phyloP scores from a whole-genome alignment of 768 basidiomycete genomes.

The Boletus pseudo-olivaceus region DNA sequence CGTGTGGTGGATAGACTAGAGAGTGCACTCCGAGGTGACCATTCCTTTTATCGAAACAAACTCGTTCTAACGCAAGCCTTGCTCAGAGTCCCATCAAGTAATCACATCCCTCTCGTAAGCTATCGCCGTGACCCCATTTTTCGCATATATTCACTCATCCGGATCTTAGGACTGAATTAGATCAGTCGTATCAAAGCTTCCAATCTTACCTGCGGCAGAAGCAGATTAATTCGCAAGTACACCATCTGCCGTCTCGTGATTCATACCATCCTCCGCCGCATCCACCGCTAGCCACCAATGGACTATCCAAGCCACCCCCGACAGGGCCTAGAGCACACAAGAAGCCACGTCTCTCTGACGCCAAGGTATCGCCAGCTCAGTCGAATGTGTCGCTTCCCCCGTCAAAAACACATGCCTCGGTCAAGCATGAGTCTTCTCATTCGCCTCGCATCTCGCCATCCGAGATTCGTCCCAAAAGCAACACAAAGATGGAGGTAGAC shows the following conservation, averaged over 20 bases:
- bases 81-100: conserved; percentile 71
- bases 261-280: conserved; percentile 38
- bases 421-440: conserved; percentile 28
- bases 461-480: conserved; percentile 27
- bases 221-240: conserved; percentile 23
- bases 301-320: conserved; percentile 53
- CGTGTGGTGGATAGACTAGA: conserved; percentile 68
- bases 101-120: conserved; percentile 72
- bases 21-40: conserved; percentile 69
- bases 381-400: conserved; percentile 31
- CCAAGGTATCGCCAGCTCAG: conserved; percentile 34
- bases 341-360: conserved; percentile 69
- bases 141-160: conserved; percentile 11
- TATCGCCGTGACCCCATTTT: neutral
- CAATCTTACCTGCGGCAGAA: conserved; percentile 43
- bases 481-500: conserved; percentile 53
- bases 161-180: conserved; percentile 62
- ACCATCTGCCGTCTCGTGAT: conserved; percentile 42
- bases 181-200: conserved; percentile 70
- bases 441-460: conserved; percentile 29
- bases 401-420: conserved; percentile 16
- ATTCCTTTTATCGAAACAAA: neutral
- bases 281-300: conserved; percentile 29
- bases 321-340: conserved; percentile 82
- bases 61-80: conserved; percentile 4